Percentiles rank a stretch among this genome's conserved stretches.
Conservation (phyloP, 768 basidiomycete genomes). For the Phylloporus arenicola region DNA sequence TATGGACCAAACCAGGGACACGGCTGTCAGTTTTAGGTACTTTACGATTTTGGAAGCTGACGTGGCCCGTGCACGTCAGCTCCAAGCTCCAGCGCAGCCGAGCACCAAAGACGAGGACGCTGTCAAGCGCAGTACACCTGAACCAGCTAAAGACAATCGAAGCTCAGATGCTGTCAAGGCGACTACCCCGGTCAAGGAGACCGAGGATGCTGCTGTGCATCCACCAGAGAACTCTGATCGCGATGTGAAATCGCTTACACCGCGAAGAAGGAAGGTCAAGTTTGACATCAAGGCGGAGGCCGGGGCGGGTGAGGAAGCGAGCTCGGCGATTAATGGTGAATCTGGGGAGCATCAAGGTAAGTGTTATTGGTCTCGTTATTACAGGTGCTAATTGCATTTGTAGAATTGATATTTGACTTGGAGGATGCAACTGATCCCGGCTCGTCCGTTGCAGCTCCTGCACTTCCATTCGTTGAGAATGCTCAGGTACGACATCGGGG, state of each 20-base stretch:
- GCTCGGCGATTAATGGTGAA: slow-evolving; percentile 30
- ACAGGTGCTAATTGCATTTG: slow-evolving; percentile 3
- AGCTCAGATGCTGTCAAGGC: slow-evolving; percentile 11
- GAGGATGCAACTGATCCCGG: slow-evolving; percentile 46
- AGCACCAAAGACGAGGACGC: slow-evolving; percentile 9
- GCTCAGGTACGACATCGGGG: slow-evolving; percentile 20
- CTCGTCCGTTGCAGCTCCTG: slow-evolving; percentile 30
- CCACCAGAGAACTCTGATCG: slow-evolving; percentile 16
- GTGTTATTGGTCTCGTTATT: slow-evolving; percentile 12
- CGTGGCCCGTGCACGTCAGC: slow-evolving; percentile 27
- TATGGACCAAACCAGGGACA: slow-evolving; percentile 43
- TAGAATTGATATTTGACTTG: slow-evolving; percentile 67
- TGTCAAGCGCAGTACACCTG: slow-evolving; percentile 4
- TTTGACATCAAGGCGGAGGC: slow-evolving; percentile 63
- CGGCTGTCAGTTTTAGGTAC: slow-evolving; percentile 44
- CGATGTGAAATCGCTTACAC: slow-evolving; percentile 23
- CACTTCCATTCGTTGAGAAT: slow-evolving; percentile 34
- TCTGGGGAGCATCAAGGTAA: slow-evolving; percentile 42
- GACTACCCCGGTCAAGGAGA: slow-evolving; percentile 6
- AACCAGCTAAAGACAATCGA: slow-evolving; percentile 7
- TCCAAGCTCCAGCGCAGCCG: slow-evolving; percentile 3
- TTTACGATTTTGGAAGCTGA: slow-evolving; percentile 41
- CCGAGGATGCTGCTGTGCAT: slow-evolving; percentile 9
- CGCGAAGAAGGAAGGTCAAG: slow-evolving; percentile 61
- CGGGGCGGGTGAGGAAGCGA: slow-evolving; percentile 39